Percentiles rank a stretch among this genome's conserved stretches.
These are phyloP conservation scores for Cutaneotrichosporon cyanovorans DNA, from an alignment of 1,284 basidiomycete genomes.

Conservation along the genomic window DNA sequence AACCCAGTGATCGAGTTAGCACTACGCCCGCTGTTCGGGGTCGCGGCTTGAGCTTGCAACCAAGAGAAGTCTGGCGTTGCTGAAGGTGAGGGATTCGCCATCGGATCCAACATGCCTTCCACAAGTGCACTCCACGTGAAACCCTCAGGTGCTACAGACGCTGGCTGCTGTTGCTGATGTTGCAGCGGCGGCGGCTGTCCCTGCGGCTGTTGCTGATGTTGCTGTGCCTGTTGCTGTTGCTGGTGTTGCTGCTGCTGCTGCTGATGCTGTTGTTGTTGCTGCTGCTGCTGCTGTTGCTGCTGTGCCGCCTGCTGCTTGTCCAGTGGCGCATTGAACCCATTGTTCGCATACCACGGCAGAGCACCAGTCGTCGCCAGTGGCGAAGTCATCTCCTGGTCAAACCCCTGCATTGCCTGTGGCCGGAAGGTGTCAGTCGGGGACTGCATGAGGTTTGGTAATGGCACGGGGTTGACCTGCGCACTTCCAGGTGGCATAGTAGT, in stretches of 20 bases:
- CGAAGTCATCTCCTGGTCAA: conserved; percentile 1
- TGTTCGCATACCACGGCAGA: conserved; percentile 6
- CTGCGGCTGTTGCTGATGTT: neutral
- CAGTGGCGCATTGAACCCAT: neutral
- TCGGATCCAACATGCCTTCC: conserved; percentile 14
- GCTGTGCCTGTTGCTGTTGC: neutral
- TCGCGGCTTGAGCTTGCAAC: conserved; percentile 6
- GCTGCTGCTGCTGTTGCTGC: conserved; percentile 1
- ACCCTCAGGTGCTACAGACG: neutral
- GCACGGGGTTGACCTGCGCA: conserved; percentile 4
- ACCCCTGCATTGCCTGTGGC: conserved; percentile 1
- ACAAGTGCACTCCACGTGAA: conserved; percentile 18
- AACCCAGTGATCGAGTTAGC: too few relatives aligned
- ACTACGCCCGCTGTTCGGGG: conserved; percentile 6
- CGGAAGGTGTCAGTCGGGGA: conserved; percentile 15
- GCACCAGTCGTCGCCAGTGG: neutral
- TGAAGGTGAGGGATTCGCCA: conserved; percentile 1
- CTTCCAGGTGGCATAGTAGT: neutral
- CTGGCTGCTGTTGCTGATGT: neutral
- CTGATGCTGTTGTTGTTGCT: neutral
- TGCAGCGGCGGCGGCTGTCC: neutral
- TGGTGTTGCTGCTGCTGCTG: conserved; percentile 1
- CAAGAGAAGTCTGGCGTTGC: conserved; percentile 11
- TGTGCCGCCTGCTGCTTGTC: conserved; percentile 1
- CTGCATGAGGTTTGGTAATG: conserved; percentile 5